Conservation (phyloP, 2,329 filamentous ascomycete species). For the Fusarium odoratissimum region DNA sequence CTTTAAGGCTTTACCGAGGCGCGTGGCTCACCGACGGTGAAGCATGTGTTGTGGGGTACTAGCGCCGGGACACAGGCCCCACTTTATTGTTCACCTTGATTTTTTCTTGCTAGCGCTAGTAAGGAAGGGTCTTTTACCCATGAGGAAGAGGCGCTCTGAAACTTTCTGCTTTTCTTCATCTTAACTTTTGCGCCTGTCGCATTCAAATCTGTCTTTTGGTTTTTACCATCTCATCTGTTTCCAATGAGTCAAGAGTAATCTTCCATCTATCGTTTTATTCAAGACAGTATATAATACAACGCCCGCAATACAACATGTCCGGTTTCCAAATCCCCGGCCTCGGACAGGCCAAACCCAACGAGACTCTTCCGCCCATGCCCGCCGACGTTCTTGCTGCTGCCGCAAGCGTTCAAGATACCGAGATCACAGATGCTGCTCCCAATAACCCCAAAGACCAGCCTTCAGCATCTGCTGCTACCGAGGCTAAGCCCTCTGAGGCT, state of each 20-base stretch:
- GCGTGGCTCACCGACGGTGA: slow-evolving; percentile 32
- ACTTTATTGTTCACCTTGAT: slow-evolving; percentile 48
- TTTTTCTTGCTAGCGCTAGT: slow-evolving; percentile 44
- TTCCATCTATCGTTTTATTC: background rate
- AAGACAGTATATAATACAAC: background rate
- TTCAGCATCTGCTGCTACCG: background rate
- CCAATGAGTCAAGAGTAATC: background rate
- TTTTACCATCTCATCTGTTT: background rate
- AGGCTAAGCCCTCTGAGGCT: slow-evolving; percentile 9
- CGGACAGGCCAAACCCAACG: slow-evolving; percentile 57
- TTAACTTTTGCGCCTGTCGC: slow-evolving; percentile 24
- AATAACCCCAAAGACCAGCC: slow-evolving; percentile 4
- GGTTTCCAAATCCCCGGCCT: slow-evolving; percentile 58
- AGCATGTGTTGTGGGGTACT: slow-evolving; percentile 28
- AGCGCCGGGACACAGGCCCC: slow-evolving; percentile 22
- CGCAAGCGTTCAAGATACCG: slow-evolving; percentile 42
- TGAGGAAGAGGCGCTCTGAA: slow-evolving; percentile 5
- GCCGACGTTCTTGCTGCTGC: slow-evolving; percentile 49
- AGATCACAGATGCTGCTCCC: slow-evolving; percentile 29
- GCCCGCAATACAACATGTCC: slow-evolving; percentile 47
- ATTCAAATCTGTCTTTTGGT: background rate
- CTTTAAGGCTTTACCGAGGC: slow-evolving; percentile 7
- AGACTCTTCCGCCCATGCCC: slow-evolving; percentile 54
- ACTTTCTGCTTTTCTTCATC: slow-evolving; percentile 13
- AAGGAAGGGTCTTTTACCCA: slow-evolving; percentile 30